Percentiles rank a stretch among this genome's conserved stretches.
Conservation (phyloP, 1,284 basidiomycete species). For the Malassezia brasiliensis region DNA sequence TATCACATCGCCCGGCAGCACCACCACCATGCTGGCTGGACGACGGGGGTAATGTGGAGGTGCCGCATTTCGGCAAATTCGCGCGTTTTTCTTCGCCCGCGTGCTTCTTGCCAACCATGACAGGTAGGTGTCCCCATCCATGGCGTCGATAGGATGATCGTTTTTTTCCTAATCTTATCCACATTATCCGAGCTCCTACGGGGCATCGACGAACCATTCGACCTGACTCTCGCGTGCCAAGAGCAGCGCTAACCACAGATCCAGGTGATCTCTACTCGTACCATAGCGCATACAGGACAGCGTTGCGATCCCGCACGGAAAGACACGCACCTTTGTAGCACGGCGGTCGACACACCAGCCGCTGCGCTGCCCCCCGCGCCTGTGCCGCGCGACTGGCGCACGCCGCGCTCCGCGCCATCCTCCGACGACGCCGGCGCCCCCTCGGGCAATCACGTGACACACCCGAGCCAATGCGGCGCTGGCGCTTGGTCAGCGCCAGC, state of each 20-base stretch:
- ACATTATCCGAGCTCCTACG: slow-evolving; percentile 20
- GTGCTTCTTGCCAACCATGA: not conserved
- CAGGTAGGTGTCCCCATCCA: not conserved
- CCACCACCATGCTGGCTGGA: slow-evolving; percentile 21
- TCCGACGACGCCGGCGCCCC: too few species aligned
- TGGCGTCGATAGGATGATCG: not conserved
- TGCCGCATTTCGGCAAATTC: not conserved
- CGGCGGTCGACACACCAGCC: too few species aligned
- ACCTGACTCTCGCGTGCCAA: not conserved
- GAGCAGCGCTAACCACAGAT: slow-evolving; percentile 1
- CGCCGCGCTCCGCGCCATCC: too few species aligned
- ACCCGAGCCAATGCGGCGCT: not conserved
- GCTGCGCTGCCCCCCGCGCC: too few species aligned
- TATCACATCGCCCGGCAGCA: slow-evolving; percentile 34
- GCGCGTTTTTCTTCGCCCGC: not conserved
- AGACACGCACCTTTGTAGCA: too few species aligned
- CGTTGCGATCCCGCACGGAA: too few species aligned
- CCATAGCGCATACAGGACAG: too few species aligned
- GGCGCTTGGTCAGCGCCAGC: too few species aligned
- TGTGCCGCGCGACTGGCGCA: too few species aligned
- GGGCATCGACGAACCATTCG: not conserved
- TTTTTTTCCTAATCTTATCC: slow-evolving; percentile 14
- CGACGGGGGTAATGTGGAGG: not conserved
- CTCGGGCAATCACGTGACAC: slow-evolving; percentile 4
- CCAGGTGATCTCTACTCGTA: too few species aligned